Base-by-base conservation (phyloP, 306 rosid species). In the Trifolium repens region DNA sequence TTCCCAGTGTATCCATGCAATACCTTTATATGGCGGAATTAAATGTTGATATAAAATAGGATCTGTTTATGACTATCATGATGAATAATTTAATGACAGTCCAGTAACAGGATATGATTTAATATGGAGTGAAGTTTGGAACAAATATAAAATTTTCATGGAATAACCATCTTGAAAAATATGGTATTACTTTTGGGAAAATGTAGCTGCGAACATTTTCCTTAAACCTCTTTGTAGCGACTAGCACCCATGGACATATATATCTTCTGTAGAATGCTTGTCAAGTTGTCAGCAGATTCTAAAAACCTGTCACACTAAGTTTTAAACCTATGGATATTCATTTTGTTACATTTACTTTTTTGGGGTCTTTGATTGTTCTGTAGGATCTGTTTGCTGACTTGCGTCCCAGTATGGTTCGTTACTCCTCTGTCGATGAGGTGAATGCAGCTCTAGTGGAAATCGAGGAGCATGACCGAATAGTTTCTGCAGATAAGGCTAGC, bases 361-460 rank as follows among this genome's bases (percentile, higher is more conserved):
- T 71, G 40, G 49, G 39, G 57, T 69, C 58, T 67, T 46, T 49
- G 73, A 59, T 77, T 70, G 67, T 40, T 68, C 19, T 50, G 59
- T 88, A 96, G 99, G 98, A 96, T 83, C 83, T 96, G 73, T 92
- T 90, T 96, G 99, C 92, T 0, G 97, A 96, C 58, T 60, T 96
- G 85, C 98, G 97, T 59, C 90, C 98, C 80, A 96, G 85, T 75
- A 90, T 96, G 98, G 85, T 88, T 72, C 89, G 99, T 58, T 90
- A 92, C 80, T 67, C 88, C 47, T 87, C 93, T 54, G 59, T 92
- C 57, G 98, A 96, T 71, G 99, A 96, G 80, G 92, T 88, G 52
- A 96, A 80, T 89, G 87, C 92, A 26, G 98, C 98, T 81, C 83
- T 96, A 12, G 80, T 84, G 77, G 99, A 96, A 75, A 91, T 92